Percentiles rank a stretch among this genome's conserved stretches.
Conservation (phyloP, 2,329 filamentous ascomycete species). For the Sphaceloma murrayae region DNA sequence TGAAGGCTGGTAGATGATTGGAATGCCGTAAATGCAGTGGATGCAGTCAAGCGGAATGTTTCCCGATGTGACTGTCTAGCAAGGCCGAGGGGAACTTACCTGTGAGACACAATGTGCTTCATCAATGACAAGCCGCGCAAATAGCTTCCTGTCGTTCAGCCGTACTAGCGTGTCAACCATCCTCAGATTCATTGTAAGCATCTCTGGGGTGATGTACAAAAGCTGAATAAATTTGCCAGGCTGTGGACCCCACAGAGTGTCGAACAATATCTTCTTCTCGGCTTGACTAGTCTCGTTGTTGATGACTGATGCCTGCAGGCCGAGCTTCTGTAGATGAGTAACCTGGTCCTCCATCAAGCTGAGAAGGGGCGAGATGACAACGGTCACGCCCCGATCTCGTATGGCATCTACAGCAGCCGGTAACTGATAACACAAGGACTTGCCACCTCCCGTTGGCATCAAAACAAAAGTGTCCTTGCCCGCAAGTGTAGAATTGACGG, state of each 20-base stretch:
- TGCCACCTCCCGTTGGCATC: slow-evolving; percentile 96
- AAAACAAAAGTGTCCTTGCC: slow-evolving; percentile 89
- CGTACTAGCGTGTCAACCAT: slow-evolving; percentile 57
- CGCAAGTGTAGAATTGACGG: slow-evolving; percentile 82
- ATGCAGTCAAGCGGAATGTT: too few species aligned
- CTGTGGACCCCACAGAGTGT: slow-evolving; percentile 49
- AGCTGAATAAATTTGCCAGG: slow-evolving; percentile 74
- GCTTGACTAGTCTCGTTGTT: slow-evolving; percentile 63
- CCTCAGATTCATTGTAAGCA: slow-evolving; percentile 71
- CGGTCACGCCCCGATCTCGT: slow-evolving; percentile 72
- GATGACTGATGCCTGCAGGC: slow-evolving; percentile 70
- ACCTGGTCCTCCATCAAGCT: slow-evolving; percentile 98
- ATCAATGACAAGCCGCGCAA: slow-evolving; percentile 90
- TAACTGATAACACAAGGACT: slow-evolving; percentile 92
- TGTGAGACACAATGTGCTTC: slow-evolving; percentile 83
- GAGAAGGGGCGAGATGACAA: slow-evolving; percentile 88
- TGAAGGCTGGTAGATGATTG: too few species aligned
- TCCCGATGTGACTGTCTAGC: too few species aligned
- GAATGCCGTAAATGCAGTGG: too few species aligned
- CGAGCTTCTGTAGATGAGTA: slow-evolving; percentile 61
- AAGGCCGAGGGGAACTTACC: neutral
- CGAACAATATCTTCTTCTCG: slow-evolving; percentile 57
- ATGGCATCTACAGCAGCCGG: slow-evolving; percentile 76
- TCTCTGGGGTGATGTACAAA: slow-evolving; percentile 93
- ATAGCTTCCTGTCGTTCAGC: slow-evolving; percentile 59